Conservation (phyloP, 1,284 basidiomycete genomes). For the Marasmius fiardii region DNA sequence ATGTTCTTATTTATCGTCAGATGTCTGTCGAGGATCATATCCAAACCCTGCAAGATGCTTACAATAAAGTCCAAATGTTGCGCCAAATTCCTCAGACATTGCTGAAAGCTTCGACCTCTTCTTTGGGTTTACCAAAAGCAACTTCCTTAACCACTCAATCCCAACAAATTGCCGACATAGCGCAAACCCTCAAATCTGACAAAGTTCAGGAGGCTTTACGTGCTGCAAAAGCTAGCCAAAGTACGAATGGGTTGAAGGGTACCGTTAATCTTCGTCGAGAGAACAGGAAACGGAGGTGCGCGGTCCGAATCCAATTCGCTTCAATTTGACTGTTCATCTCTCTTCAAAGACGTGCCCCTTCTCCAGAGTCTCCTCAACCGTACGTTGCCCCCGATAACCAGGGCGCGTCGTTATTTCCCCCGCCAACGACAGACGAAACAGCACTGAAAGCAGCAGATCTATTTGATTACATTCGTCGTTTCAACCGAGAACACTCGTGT, state of each 20-base stretch:
- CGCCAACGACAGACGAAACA: not conserved
- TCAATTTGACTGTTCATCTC: not conserved
- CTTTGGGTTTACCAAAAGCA: not conserved
- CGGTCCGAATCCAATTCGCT: not conserved
- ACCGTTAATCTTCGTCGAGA: constrained; percentile 2
- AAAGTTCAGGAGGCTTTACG: not conserved
- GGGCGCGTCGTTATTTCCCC: not conserved
- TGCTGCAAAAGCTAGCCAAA: not conserved
- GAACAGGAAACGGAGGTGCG: constrained; percentile 1
- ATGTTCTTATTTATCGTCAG: not conserved
- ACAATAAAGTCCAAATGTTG: not conserved
- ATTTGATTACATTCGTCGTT: constrained; percentile 1
- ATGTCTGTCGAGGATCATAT: constrained; percentile 1
- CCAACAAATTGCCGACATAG: not conserved
- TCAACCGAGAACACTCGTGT: not conserved
- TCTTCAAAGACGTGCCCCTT: not conserved
- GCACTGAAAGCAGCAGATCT: not conserved
- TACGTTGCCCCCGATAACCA: not conserved
- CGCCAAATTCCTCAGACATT: not conserved
- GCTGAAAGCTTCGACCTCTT: not conserved
- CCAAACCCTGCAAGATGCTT: not conserved
- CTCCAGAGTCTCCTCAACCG: constrained; percentile 1
- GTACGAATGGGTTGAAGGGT: not conserved
- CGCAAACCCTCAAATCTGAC: constrained; percentile 1
- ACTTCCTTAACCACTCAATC: not conserved